Percentiles rank a stretch among this genome's conserved stretches.
These are phyloP conservation scores for Venturia asperata DNA, from an alignment of 2,329 filamentous ascomycete species.

Conservation along the genomic window DNA sequence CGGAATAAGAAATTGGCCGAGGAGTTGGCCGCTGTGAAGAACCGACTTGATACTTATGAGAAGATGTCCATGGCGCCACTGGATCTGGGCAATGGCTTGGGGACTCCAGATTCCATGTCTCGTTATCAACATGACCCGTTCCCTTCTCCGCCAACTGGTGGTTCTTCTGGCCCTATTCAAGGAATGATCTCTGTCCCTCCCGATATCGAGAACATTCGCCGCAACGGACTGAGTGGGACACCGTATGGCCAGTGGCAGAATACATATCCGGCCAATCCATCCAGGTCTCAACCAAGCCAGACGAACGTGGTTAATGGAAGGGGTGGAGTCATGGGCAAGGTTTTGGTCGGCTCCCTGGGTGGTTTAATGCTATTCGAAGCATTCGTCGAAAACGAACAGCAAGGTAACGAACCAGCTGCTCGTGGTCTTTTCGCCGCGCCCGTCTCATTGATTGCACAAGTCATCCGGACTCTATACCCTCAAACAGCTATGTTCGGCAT, in stretches of 20 bases:
- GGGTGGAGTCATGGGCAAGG: conserved; percentile 50
- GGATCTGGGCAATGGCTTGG: conserved; percentile 30
- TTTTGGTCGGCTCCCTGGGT: conserved; percentile 89
- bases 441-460: conserved; percentile 29
- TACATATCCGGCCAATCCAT: conserved; percentile 1
- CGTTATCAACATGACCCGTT: conserved; percentile 35
- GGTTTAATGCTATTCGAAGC: conserved; percentile 89
- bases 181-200: conserved; percentile 39
- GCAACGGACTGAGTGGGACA: conserved; percentile 27
- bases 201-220: conserved; percentile 35
- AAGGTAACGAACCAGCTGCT: conserved; percentile 38
- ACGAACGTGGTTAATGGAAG: neutral
- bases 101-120: conserved; percentile 30
- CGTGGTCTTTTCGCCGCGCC: conserved; percentile 40
- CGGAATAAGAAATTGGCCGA: conserved; percentile 74
- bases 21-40: conserved; percentile 73
- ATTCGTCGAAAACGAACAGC: conserved; percentile 57
- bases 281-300: neutral
- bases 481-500: conserved; percentile 19
- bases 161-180: conserved; percentile 25
- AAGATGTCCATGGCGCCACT: conserved; percentile 61
- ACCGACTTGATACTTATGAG: conserved; percentile 55
- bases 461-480: conserved; percentile 21
- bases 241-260: conserved; percentile 26
- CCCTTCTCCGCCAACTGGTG: conserved; percentile 11